phyloP scores from a whole-genome alignment of 345 rosid species.

The Brassica napus region DNA sequence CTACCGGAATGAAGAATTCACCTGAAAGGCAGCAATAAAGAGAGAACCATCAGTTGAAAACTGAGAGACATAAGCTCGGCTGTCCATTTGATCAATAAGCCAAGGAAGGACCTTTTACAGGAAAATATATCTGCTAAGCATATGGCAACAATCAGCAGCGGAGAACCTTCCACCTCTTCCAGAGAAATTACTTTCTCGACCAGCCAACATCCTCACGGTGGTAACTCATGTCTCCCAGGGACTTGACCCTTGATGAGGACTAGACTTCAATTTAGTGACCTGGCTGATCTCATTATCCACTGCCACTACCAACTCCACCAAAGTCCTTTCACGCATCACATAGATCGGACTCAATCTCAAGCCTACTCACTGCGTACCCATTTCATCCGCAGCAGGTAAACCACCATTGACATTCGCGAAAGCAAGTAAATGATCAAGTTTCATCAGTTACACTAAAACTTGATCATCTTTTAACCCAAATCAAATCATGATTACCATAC shows the following conservation, averaged over 20 bases:
- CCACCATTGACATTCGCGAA: constrained; percentile 4
- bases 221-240: constrained; percentile 56
- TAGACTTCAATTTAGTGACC: constrained; percentile 57
- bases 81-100: constrained; percentile 69
- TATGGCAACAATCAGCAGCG: constrained; percentile 75
- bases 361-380: constrained; percentile 87
- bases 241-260: constrained; percentile 57
- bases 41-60: constrained; percentile 90
- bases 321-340: constrained; percentile 40
- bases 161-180: constrained; percentile 93
- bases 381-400: constrained; percentile 47
- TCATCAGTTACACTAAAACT: too few species aligned
- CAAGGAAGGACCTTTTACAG: constrained; percentile 70
- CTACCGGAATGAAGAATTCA: constrained; percentile 18
- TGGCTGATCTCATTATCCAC: constrained; percentile 62
- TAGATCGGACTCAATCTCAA: constrained; percentile 62
- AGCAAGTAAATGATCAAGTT: too few species aligned
- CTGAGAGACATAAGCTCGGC: constrained; percentile 89
- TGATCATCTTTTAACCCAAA: too few species aligned
- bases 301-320: constrained; percentile 46
- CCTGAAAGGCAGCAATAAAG: constrained; percentile 92
- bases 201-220: constrained; percentile 80
- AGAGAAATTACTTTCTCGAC: constrained; percentile 75
- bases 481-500: too few species aligned
- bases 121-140: constrained; percentile 75